A percentile compares a stretch with the other conserved stretches of the same genome.
Conservation (phyloP, 331 rosid genomes). For the Ulmus americana region DNA sequence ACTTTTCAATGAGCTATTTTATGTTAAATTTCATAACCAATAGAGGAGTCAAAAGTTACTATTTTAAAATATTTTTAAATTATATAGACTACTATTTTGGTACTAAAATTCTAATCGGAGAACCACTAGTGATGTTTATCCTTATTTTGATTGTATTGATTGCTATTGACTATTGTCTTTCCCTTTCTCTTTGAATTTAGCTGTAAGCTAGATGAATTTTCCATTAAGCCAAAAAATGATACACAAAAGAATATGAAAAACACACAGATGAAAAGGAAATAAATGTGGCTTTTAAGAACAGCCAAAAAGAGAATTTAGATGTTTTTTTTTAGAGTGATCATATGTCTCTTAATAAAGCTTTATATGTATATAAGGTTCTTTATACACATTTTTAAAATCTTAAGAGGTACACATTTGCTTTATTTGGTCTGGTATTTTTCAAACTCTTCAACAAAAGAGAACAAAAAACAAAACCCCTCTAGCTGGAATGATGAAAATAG, state of each 20-base stretch:
- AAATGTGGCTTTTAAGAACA: not conserved
- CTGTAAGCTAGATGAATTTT: not conserved
- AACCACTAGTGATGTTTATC: too few species aligned
- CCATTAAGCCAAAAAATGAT: not conserved
- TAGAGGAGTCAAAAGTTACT: too few species aligned
- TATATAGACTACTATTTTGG: too few species aligned
- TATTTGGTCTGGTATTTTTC: not conserved
- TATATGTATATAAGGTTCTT: not conserved
- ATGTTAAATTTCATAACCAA: too few species aligned
- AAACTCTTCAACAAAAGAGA: not conserved
- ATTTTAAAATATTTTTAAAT: too few species aligned
- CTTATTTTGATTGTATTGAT: too few species aligned
- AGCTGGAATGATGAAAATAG: slow-evolving; percentile 29
- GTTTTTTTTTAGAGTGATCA: not conserved
- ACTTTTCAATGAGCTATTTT: too few species aligned
- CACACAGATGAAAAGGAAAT: not conserved
- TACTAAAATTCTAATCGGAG: too few species aligned
- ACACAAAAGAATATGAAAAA: not conserved
- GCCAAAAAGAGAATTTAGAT: slow-evolving; percentile 13
- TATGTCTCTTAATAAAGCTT: not conserved
- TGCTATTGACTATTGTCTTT: slow-evolving; percentile 2
- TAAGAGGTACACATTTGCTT: not conserved
- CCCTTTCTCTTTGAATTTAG: slow-evolving; percentile 10
- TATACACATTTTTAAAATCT: not conserved
- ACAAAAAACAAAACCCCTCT: slow-evolving; percentile 11